Evolutionary conservation across 129 eudicot genomes (phyloP), one percentile per base, ranked within the genome.

Genomic region (Pseudognaphalium luteoalbum): DNA sequence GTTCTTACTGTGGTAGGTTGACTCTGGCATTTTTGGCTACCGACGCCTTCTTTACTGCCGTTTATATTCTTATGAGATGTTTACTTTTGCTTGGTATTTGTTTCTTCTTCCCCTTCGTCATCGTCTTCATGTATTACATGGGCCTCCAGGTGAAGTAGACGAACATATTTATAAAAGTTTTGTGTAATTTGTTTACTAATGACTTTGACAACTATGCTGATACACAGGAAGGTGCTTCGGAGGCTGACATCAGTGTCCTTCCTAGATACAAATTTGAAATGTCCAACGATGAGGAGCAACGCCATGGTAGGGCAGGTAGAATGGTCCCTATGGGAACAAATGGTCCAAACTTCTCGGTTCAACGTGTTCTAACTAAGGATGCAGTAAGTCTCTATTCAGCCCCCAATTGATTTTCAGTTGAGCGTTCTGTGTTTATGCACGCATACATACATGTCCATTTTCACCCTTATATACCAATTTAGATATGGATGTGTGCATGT

Each of bases 91-190:
- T 90, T 63, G 93, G 91, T 70, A 85, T 90, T 33, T 87, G 88
- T 64, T 87, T 92, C 87, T 90, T 92, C 85, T 81, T 90, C 73
- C 92, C 92, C 33, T 87, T 88, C 84, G 83, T 90, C 60, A 87
- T 90, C 59, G 90, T 85, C 52, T 73, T 87, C 70, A 90, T 90
- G 41, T 90, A 90, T 77, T 85, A 87, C 41, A 82, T 87, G 73
- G 88, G 85, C 0, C 87, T 90, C 73, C 88, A 90, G 88, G 96
- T 90, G 82, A 41, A 78, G 5, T 22, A 60, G 34, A 29, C 12
- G 12, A 5, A 50, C n/a, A 7, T 70, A 12, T 32, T 15, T 30
- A 2, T 12, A 10, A 17, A 66, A 30, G 28, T 25, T 50, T 50
- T n/a, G 17, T 50, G 56, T 12, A 12, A 50, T 50, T 30, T 39